These are phyloP conservation scores for Pseudomonodictys pantanalensis DNA, from an alignment of 495 filamentous ascomycete genomes.

Conservation along the genomic window DNA sequence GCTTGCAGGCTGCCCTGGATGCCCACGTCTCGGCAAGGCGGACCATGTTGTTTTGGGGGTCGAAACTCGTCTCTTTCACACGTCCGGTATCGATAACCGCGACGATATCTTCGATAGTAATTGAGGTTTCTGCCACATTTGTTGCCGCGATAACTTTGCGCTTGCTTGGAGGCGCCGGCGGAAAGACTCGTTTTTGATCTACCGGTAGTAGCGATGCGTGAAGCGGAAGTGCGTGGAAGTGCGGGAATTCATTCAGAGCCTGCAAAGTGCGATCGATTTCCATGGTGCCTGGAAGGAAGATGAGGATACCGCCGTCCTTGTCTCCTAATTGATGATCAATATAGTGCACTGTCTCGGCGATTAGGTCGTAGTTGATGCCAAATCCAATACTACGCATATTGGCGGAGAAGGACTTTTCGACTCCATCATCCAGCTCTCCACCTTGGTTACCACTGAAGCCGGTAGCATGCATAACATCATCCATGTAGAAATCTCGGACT, in stretches of 20 bases:
- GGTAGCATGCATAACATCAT: constrained; percentile 79
- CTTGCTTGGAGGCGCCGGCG: constrained; percentile 68
- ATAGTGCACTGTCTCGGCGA: constrained; percentile 69
- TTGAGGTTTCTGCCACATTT: constrained; percentile 96
- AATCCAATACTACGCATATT: constrained; percentile 73
- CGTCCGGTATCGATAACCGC: constrained; percentile 93
- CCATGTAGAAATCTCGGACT: constrained; percentile 84
- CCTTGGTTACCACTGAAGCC: constrained; percentile 55
- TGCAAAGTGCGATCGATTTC: constrained; percentile 84
- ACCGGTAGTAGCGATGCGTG: constrained; percentile 86
- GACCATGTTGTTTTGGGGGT: constrained; percentile 89
- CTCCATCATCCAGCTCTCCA: constrained; percentile 32
- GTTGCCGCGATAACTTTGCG: constrained; percentile 91
- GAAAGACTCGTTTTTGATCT: constrained; percentile 86
- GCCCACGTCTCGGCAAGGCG: constrained; percentile 94
- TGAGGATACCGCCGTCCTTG: constrained; percentile 79
- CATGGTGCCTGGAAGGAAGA: constrained; percentile 83
- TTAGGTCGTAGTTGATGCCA: constrained; percentile 88
- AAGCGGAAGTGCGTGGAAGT: constrained; percentile 77
- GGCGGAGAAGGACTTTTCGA: constrained; percentile 52
- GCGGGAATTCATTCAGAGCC: constrained; percentile 63
- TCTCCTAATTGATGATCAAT: constrained; percentile 74
- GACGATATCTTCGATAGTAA: constrained; percentile 95
- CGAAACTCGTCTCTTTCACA: constrained; percentile 95
- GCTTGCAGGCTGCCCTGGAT: constrained; percentile 90